phyloP scores from a whole-genome alignment of 345 rosid species.

The Turnera subulata region DNA sequence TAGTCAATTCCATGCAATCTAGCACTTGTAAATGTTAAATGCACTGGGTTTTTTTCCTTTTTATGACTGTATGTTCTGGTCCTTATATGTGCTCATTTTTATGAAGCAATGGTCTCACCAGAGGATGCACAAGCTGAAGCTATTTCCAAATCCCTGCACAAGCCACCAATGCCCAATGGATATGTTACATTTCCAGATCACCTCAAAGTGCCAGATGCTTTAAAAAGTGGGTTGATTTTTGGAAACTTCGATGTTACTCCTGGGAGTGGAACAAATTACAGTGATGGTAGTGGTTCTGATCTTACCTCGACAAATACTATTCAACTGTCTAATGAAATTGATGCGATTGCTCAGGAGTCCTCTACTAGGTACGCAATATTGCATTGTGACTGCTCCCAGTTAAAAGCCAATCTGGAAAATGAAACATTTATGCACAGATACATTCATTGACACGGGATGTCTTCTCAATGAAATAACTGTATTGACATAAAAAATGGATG shows the following conservation, averaged over 20 bases:
- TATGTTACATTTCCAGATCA: conserved; percentile 79
- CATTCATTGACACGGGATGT: too few relatives aligned
- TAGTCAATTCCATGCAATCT: not conserved
- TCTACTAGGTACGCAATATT: conserved; percentile 41
- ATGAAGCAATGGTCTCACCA: conserved; percentile 28
- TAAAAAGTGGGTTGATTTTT: conserved; percentile 72
- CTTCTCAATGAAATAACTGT: too few relatives aligned
- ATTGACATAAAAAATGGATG: too few relatives aligned
- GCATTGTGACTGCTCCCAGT: too few relatives aligned
- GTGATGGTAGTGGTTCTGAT: conserved; percentile 28
- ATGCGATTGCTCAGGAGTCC: conserved; percentile 38
- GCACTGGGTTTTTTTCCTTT: not conserved
- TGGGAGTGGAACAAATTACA: conserved; percentile 28
- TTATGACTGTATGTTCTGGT: too few relatives aligned
- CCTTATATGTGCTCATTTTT: conserved; percentile 5
- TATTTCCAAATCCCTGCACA: conserved; percentile 27
- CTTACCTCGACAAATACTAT: conserved; percentile 26
- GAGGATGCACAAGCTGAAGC: conserved; percentile 34
- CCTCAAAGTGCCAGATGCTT: conserved; percentile 60
- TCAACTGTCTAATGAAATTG: conserved; percentile 38
- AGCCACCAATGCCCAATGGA: conserved; percentile 35
- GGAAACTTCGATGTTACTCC: conserved; percentile 70
- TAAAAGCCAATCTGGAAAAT: not conserved
- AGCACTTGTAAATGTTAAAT: too few relatives aligned
- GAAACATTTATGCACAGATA: too few relatives aligned